Conservation (phyloP, 345 rosid species). For the Eucalyptus decipiens region DNA sequence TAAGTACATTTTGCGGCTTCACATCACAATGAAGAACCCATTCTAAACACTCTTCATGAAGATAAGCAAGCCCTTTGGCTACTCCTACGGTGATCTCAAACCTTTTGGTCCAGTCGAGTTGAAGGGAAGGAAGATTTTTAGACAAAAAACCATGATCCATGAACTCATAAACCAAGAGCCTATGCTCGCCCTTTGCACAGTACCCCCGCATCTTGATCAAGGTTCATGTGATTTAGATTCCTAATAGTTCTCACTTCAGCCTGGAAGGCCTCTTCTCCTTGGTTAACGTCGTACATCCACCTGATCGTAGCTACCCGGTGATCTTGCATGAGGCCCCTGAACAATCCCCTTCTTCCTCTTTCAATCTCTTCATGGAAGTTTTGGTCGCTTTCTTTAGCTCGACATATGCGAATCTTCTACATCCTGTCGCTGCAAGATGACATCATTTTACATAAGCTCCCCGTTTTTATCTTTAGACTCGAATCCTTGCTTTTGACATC, state of each 20-base stretch:
- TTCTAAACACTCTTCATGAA: conserved; percentile 25
- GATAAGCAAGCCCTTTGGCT: conserved; percentile 19
- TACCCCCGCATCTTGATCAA: conserved; percentile 9
- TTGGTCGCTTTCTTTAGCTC: neutral
- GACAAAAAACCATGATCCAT: conserved; percentile 1
- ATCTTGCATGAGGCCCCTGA: neutral
- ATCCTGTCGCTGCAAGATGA: neutral
- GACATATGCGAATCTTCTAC: neutral
- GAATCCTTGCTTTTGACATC: too few relatives aligned
- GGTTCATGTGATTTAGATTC: conserved; percentile 5
- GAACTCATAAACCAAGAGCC: conserved; percentile 3
- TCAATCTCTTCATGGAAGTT: conserved; percentile 1
- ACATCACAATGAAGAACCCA: conserved; percentile 19
- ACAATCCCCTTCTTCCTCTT: conserved; percentile 4
- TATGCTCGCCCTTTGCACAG: conserved; percentile 3
- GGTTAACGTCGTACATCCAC: neutral
- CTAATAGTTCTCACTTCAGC: conserved; percentile 11
- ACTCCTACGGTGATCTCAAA: neutral
- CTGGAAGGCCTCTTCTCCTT: conserved; percentile 3
- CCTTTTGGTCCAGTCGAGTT: conserved; percentile 6
- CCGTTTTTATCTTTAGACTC: neutral
- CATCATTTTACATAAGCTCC: neutral
- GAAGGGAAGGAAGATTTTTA: neutral
- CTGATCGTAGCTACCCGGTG: neutral
- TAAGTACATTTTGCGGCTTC: conserved; percentile 7